Conservation (phyloP, 2,329 filamentous ascomycete species). For the Penicillium sp. region DNA sequence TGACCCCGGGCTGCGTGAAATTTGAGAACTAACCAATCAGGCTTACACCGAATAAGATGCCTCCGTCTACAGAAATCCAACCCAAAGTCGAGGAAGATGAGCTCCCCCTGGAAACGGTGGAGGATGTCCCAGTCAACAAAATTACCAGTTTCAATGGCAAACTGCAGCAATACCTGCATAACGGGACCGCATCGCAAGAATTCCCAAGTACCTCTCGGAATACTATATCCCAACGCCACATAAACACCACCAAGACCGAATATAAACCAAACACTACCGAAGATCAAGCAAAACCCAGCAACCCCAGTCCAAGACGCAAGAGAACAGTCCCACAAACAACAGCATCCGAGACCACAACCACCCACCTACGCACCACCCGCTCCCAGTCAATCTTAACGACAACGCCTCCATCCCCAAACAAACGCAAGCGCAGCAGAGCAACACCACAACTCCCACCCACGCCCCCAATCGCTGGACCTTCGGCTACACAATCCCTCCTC, state of each 20-base stretch:
- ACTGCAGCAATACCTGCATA: slow-evolving; percentile 37
- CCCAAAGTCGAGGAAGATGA: slow-evolving; percentile 13
- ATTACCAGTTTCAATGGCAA: slow-evolving; percentile 39
- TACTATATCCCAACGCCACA: slow-evolving; percentile 3
- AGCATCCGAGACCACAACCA: slow-evolving; percentile 10
- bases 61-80: not conserved
- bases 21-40: not conserved
- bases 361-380: slow-evolving; percentile 19
- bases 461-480: slow-evolving; percentile 16
- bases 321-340: slow-evolving; percentile 7
- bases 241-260: not conserved
- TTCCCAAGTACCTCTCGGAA: not conserved
- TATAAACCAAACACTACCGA: not conserved
- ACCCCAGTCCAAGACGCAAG: slow-evolving; percentile 17
- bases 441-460: slow-evolving; percentile 8
- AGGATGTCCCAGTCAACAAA: slow-evolving; percentile 36
- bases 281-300: not conserved
- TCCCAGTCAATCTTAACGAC: slow-evolving; percentile 7
- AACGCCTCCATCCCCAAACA: not conserved
- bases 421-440: slow-evolving; percentile 13
- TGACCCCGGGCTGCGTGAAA: not conserved
- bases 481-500: slow-evolving; percentile 38
- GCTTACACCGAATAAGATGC: slow-evolving; percentile 10
- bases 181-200: not conserved
- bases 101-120: not conserved